phyloP scores from a whole-genome alignment of 768 basidiomycete species.

The Russula sp. region DNA sequence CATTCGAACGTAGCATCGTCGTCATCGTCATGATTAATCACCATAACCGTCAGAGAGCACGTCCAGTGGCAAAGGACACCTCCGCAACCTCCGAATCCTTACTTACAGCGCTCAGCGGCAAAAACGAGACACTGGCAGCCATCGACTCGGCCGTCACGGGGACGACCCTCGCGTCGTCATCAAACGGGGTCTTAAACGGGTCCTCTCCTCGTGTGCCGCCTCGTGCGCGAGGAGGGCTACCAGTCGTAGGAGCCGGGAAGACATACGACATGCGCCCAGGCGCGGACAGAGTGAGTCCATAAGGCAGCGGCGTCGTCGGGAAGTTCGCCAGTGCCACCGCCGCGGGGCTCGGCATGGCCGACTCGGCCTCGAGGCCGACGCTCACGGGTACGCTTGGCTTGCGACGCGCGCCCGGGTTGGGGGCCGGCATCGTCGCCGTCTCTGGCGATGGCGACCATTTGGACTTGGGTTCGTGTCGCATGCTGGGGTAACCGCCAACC shows the following conservation, averaged over 20 bases:
- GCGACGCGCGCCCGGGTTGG: constrained; percentile 24
- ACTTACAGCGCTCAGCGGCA: not conserved
- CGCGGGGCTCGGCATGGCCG: constrained; percentile 27
- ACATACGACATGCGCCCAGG: constrained; percentile 3
- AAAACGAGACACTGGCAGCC: constrained; percentile 4
- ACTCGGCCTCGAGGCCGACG: constrained; percentile 26
- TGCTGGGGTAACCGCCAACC: not conserved
- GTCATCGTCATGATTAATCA: too few relatives aligned
- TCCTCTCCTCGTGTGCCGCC: constrained; percentile 34
- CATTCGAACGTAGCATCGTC: not conserved
- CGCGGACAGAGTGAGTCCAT: not conserved
- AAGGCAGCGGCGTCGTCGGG: constrained; percentile 16
- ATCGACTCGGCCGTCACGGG: constrained; percentile 1
- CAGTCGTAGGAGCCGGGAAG: constrained; percentile 33
- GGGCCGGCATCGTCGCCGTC: constrained; percentile 13
- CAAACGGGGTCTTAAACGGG: constrained; percentile 76
- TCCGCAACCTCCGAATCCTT: not conserved
- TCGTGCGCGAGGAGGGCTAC: constrained; percentile 29
- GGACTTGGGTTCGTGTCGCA: constrained; percentile 22
- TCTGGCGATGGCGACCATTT: constrained; percentile 30
- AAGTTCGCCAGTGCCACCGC: constrained; percentile 23
- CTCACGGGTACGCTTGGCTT: constrained; percentile 34
- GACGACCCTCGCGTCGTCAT: constrained; percentile 44
- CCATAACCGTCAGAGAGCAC: constrained; percentile 7
- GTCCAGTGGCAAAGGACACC: not conserved